Evolutionary conservation across 768 basidiomycete genomes (phyloP), one percentile per base, ranked within the genome.

Genomic region (Boletus coccyginus): DNA sequence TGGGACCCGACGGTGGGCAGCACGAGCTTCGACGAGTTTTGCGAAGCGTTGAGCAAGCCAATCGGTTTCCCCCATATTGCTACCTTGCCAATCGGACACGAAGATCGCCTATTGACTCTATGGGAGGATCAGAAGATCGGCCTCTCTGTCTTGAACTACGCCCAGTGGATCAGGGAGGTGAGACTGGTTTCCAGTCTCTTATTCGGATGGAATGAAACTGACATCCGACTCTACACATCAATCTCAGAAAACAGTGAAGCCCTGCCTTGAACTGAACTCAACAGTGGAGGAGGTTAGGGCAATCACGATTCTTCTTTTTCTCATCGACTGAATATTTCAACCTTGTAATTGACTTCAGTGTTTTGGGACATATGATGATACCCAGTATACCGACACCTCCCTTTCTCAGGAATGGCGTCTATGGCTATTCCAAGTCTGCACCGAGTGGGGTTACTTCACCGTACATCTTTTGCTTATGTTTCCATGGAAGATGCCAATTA

Each of bases 361-460:
- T 73, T 97, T 95, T 64, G 93, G 94, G 6, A 90, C 92, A 0
- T 86, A 78, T 58, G 76, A 95, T 55, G 88, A 88, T 60, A 64
- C 75, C 5, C 77, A 84, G 61, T 96, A 82, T 71, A 78, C 79
- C 60, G 75, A 78, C 13, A 84, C 80, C 1, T 81, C 79, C 12
- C 69, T 93, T 9, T 78, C 83, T 54, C 82, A 92, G 63, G 80
- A 79, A 6, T 98, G 95, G 95, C 80, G 92, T 41, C 73, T 87
- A 13, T 98, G 95, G 95, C 62, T 77, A 7, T 96, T 93, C 80
- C 94, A 92, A 73, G 90, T 93, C 50, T 94, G 93, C 76, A 94
- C 92, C 0, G 83, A 96, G 65, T 98, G 96, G 96, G 96, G 94
- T 3, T 99, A 92, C 71, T 94, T 96, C 69, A 85, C 79, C 32